Evolutionary conservation across 1,284 basidiomycete species (phyloP), one percentile per base, ranked within the genome.

Genomic region (Tylopilus sp.): DNA sequence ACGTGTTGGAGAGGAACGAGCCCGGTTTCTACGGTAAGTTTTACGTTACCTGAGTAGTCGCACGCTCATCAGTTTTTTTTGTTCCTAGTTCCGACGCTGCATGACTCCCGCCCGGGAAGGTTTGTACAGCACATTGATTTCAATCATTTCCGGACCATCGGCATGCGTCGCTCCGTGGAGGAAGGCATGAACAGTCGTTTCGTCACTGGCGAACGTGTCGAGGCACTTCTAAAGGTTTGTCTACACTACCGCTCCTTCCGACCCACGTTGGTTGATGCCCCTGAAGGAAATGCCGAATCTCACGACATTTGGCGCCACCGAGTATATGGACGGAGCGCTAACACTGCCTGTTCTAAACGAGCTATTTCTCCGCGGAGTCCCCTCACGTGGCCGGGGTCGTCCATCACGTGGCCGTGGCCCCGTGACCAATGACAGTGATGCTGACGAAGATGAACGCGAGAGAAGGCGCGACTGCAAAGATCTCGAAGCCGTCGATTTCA

Each of bases 251-350:
- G 15, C 10, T 35, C 28, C 53, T 31, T 57, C 43, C 48, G 53
- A 41, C 45, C 57, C 50, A 48, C 14, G 48, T 53, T 40, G 44
- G 57, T 51, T 64, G 9, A 66, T 51, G 41, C 42, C 46, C 42
- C 48, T 33, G 33, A 61, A 93, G 90, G 92, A 94, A 80, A 85
- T 88, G 71, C 91, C 91, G 0, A 92, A 90, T 62, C 75, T 96
- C 24, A 78, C 78, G 14, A 80, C 85, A 3, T 90, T 96, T 60
- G 92, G 92, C 28, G 92, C 92, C n/a, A 96, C 93, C 0, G 94
- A 96, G 69, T 97, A 95, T 67, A 96, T 97, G 89, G 94, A 97
- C 62, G 91, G 92, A 2, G 87, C 94, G 1, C 76, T 97, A 42
- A 89, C 87, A 9, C 75, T 89, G 24, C 76, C 84, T 0, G 92